Conservation (phyloP, 495 filamentous ascomycete genomes). For the Staphylotrichum longicolle region DNA sequence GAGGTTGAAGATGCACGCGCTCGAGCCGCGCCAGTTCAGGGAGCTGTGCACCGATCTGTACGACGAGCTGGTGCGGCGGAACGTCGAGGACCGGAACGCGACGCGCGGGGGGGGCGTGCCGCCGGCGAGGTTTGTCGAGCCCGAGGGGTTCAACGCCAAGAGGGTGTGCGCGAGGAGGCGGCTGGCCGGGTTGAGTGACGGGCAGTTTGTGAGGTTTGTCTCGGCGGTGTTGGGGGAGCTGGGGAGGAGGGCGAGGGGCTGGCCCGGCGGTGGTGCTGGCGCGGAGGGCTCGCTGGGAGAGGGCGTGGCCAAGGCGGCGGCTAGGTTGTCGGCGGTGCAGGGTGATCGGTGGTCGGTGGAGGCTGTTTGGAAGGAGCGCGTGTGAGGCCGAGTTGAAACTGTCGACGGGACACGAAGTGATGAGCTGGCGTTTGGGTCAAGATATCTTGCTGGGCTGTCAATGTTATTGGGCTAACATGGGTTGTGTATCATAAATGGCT, state of each 20-base stretch:
- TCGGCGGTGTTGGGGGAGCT: neutral
- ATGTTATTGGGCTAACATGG: no score
- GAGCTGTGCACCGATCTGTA: constrained; percentile 15
- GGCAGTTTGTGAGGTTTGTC: neutral
- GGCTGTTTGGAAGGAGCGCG: neutral
- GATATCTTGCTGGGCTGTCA: no score
- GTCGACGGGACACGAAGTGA: neutral
- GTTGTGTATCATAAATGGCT: no score
- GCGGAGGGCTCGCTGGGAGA: neutral
- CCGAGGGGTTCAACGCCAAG: neutral
- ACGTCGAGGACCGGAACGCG: constrained; percentile 6
- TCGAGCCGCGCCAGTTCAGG: neutral
- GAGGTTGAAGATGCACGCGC: neutral
- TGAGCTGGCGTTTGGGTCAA: no score
- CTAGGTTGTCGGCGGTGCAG: neutral
- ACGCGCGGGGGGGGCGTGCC: neutral
- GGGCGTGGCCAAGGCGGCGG: no score
- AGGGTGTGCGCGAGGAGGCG: neutral
- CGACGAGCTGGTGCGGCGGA: constrained; percentile 16
- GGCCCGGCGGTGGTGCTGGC: neutral
- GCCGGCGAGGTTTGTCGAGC: neutral
- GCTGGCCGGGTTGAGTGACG: neutral
- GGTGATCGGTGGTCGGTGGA: neutral
- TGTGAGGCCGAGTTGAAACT: neutral
- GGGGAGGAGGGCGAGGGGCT: neutral